Percentiles rank a stretch among this genome's conserved stretches.
These are phyloP conservation scores for Basipetospora chlamydospora DNA, from an alignment of 2,329 filamentous ascomycete genomes.

Conservation along the genomic window DNA sequence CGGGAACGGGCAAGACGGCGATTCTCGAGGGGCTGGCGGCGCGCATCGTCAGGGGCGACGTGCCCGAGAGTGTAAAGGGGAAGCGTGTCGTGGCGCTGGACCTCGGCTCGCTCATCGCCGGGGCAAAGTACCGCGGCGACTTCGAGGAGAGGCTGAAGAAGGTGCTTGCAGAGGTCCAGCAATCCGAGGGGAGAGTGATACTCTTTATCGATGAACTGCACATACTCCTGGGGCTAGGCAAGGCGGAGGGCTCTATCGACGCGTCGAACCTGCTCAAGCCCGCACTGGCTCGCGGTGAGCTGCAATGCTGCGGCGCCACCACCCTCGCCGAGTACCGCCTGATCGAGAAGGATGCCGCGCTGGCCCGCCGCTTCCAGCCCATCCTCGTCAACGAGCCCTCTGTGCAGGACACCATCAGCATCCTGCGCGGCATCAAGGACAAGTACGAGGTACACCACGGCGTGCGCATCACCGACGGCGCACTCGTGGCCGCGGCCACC, in stretches of 20 bases:
- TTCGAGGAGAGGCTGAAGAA: slow-evolving; percentile 99
- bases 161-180: slow-evolving; percentile 88
- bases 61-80: slow-evolving; percentile 84
- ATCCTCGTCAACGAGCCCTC: slow-evolving; percentile 86
- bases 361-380: slow-evolving; percentile 86
- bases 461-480: slow-evolving; percentile 84
- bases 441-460: slow-evolving; percentile 96
- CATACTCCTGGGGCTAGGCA: slow-evolving; percentile 78
- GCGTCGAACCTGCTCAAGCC: slow-evolving; percentile 92
- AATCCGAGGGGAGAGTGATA: slow-evolving; percentile 91
- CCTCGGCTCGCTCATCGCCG: slow-evolving; percentile 86
- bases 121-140: slow-evolving; percentile 96
- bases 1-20: slow-evolving; percentile 96
- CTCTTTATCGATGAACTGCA: slow-evolving; percentile 95
- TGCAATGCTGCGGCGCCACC: slow-evolving; percentile 91
- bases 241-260: slow-evolving; percentile 92
- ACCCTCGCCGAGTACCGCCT: slow-evolving; percentile 82
- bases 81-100: slow-evolving; percentile 93
- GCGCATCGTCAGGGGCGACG: slow-evolving; percentile 91
- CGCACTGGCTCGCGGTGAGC: slow-evolving; percentile 76
- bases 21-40: slow-evolving; percentile 92
- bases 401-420: slow-evolving; percentile 87
- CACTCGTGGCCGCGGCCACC: slow-evolving; percentile 79
- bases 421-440: slow-evolving; percentile 90
- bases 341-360: slow-evolving; percentile 91